Base-by-base conservation (phyloP, 495 filamentous ascomycete species). In the Aspergillus egyptiacus region DNA sequence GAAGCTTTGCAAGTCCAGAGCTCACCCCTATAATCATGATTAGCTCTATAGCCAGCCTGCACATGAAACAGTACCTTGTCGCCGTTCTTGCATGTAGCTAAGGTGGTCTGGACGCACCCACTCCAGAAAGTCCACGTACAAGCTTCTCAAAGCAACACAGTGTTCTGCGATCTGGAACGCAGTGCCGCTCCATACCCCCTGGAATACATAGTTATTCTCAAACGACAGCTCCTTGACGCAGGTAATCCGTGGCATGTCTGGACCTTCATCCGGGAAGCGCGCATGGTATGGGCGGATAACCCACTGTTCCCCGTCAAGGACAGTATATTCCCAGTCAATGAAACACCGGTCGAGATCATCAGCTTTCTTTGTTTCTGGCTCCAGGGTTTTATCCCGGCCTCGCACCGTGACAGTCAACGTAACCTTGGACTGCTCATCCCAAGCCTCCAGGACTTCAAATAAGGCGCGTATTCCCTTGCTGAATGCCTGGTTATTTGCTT, bases 81-180 rank as follows among this genome's bases (percentile, higher is more conserved):
- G 31, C 20, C 44, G 18, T 10, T 46, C 28, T 18, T 25, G 18
- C 1, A 46, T 46, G 10, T 35, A 35, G 10, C 27, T 2, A 2
- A 36, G n/a, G 11, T 46, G 44, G 27, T 46, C 44, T 36, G 44
- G 44, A 3, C 44, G 31, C n/a, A 46, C 19, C 1, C 1, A 34
- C 15, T 46, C 44, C 10, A 27, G 3, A 2, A 37, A 18, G 37
- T 46, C n/a, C 19, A 36, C 14, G 13, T 24, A 18, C 10, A 35
- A n/a, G n/a, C n/a, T 28, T 46, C 44, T 2, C 6, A 25, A 6
- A 46, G 2, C 13, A 22, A 36, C 10, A 10, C 44, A 46, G 6
- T 27, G 32, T n/a, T 37, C 9, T 1, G 34, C 31, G 2, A 46
- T 46, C 10, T 17, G 13, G 10, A 46, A 36, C 19, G 27, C 31